These are phyloP conservation scores for Aureobasidium melanogenum DNA, from an alignment of 2,329 filamentous ascomycete species.

Conservation along the genomic window DNA sequence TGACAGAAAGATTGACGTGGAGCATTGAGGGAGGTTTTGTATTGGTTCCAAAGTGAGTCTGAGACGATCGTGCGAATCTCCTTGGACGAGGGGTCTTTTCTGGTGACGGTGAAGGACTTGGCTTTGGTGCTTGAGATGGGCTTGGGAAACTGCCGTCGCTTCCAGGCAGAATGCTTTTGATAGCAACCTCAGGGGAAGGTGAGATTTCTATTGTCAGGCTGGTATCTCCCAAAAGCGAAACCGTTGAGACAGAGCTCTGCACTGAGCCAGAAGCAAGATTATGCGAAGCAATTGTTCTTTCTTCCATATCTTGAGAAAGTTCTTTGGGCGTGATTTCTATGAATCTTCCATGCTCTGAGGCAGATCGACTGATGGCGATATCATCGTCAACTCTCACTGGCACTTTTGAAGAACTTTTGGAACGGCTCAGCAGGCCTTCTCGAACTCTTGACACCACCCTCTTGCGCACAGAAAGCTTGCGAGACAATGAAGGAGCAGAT, in stretches of 20 bases:
- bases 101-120: conserved; percentile 1
- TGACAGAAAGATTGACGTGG: not conserved
- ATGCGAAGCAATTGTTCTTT: not conserved
- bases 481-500: conserved; percentile 14
- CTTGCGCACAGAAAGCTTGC: conserved; percentile 26
- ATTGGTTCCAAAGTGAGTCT: not conserved
- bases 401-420: conserved; percentile 18
- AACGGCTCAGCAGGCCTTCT: conserved; percentile 23
- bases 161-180: not conserved
- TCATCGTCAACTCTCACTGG: conserved; percentile 9
- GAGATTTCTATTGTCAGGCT: not conserved
- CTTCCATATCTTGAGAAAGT: not conserved
- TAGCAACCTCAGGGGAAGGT: not conserved
- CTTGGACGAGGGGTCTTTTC: conserved; percentile 2
- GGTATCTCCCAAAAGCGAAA: not conserved
- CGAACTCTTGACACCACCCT: conserved; percentile 28
- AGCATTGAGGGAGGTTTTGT: not conserved
- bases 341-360: not conserved
- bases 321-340: not conserved
- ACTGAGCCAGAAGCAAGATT: not conserved
- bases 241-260: not conserved
- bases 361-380: not conserved
- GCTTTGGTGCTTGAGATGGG: not conserved
- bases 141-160: conserved; percentile 1
- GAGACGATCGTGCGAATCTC: not conserved